Conservation (phyloP, 2,329 filamentous ascomycete genomes). For the Arthrobotrys sphaeroides region DNA sequence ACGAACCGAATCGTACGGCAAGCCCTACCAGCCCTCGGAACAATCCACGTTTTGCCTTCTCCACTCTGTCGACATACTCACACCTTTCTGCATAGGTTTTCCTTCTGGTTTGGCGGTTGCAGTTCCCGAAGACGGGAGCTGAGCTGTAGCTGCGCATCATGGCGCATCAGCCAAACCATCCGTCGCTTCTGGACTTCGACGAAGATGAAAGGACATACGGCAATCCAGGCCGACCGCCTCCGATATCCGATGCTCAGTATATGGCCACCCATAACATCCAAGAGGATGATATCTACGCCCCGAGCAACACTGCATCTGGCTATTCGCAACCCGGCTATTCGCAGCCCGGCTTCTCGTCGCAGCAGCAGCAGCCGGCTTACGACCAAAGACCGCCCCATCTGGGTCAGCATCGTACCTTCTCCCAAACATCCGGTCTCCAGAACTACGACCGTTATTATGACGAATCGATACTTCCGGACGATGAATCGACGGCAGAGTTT, state of each 20-base stretch:
- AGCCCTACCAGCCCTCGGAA: conserved; percentile 32
- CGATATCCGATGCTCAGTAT: conserved; percentile 56
- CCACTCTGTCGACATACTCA: not conserved
- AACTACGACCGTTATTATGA: conserved; percentile 93
- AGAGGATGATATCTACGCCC: conserved; percentile 50
- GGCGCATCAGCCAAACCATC: conserved; percentile 52
- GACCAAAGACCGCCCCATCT: conserved; percentile 59
- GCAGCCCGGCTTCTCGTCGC: no score
- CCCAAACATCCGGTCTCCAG: conserved; percentile 81
- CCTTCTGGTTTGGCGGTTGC: conserved; percentile 19
- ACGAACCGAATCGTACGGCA: conserved; percentile 33
- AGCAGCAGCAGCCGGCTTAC: conserved; percentile 60
- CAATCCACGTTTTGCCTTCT: conserved; percentile 15
- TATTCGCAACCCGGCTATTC: conserved; percentile 26
- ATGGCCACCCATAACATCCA: conserved; percentile 54
- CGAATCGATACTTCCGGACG: conserved; percentile 68
- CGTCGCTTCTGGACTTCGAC: conserved; percentile 58
- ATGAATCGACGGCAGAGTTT: conserved; percentile 82
- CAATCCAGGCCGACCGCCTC: conserved; percentile 57
- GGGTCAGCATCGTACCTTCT: conserved; percentile 65
- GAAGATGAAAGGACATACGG: conserved; percentile 58
- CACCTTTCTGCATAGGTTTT: not conserved
- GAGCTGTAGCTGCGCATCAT: conserved; percentile 52
- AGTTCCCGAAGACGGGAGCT: conserved; percentile 35
- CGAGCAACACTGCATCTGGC: conserved; percentile 40